These are phyloP conservation scores for Amauroascus verrucosus DNA, from an alignment of 2,329 filamentous ascomycete species.

Conservation along the genomic window DNA sequence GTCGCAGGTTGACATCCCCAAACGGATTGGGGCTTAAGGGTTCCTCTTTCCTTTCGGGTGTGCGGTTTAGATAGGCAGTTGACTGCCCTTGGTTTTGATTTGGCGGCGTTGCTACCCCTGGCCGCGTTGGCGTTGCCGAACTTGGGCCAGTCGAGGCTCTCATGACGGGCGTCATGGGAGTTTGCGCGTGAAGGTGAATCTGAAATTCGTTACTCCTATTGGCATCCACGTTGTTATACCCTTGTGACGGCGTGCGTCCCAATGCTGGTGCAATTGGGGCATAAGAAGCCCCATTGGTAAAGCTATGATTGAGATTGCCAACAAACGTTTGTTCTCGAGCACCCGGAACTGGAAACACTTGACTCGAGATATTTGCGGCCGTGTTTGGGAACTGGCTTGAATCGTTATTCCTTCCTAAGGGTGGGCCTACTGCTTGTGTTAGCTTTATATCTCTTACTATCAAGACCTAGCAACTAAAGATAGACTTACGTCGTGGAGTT, in stretches of 20 bases:
- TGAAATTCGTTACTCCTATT: not conserved
- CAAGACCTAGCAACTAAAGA: not conserved
- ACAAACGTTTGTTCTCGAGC: not conserved
- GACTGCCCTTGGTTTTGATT: not conserved
- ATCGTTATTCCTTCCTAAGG: not conserved
- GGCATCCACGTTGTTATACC: not conserved
- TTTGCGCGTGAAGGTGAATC: not conserved
- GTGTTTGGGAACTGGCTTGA: not conserved
- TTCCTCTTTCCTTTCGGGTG: not conserved
- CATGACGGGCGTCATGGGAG: constrained; percentile 2
- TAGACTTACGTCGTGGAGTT: not conserved
- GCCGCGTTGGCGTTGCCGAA: not conserved
- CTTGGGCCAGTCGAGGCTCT: not conserved
- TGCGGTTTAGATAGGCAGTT: not conserved
- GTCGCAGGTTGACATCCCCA: not conserved
- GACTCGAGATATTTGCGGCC: too few relatives aligned
- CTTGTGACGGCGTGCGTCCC: not conserved
- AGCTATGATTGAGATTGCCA: not conserved
- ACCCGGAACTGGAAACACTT: not conserved
- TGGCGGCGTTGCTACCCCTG: not conserved
- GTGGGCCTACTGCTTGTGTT: not conserved
- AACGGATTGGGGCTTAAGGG: not conserved
- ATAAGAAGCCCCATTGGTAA: not conserved
- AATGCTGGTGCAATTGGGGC: not conserved
- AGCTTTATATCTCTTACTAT: not conserved